Percentiles rank a stretch among this genome's conserved stretches.
phyloP scores from a whole-genome alignment of 2,329 filamentous ascomycete species.

The Phaeosphaeria sp. region DNA sequence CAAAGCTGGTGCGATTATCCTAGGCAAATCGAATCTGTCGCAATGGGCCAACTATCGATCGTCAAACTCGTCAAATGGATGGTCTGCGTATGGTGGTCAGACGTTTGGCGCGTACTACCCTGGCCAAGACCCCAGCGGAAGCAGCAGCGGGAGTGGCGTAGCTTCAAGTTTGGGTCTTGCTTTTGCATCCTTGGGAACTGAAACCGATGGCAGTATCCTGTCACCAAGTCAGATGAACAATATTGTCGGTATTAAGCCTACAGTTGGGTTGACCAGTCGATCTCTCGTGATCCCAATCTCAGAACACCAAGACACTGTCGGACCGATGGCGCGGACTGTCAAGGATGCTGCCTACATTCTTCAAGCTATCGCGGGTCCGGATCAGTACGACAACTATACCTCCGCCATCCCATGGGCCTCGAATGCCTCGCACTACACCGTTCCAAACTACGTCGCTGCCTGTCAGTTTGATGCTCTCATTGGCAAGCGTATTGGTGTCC shows the following conservation, averaged over 20 bases:
- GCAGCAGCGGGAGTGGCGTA: constrained; percentile 64
- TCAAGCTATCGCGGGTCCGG: constrained; percentile 64
- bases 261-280: constrained; percentile 68
- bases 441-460: constrained; percentile 68
- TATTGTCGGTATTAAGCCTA: constrained; percentile 68
- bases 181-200: constrained; percentile 66
- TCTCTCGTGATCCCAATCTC: constrained; percentile 71
- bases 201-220: constrained; percentile 69
- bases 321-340: constrained; percentile 65
- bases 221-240: constrained; percentile 64
- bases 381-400: constrained; percentile 64
- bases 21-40: constrained; percentile 71
- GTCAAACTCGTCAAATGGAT: constrained; percentile 65
- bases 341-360: constrained; percentile 65
- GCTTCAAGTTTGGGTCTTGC: constrained; percentile 66
- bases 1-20: constrained; percentile 66
- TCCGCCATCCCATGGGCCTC: constrained; percentile 59
- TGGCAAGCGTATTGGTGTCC: constrained; percentile 69
- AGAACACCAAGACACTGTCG: constrained; percentile 63
- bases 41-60: constrained; percentile 71
- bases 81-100: constrained; percentile 71
- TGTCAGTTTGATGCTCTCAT: constrained; percentile 61
- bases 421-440: constrained; percentile 45
- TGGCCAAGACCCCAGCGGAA: constrained; percentile 62
- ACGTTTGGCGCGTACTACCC: constrained; percentile 67